Evolutionary conservation across 352 stramenopile genomes (phyloP).

Genomic region (Phytopythium chamaehyphon): DNA sequence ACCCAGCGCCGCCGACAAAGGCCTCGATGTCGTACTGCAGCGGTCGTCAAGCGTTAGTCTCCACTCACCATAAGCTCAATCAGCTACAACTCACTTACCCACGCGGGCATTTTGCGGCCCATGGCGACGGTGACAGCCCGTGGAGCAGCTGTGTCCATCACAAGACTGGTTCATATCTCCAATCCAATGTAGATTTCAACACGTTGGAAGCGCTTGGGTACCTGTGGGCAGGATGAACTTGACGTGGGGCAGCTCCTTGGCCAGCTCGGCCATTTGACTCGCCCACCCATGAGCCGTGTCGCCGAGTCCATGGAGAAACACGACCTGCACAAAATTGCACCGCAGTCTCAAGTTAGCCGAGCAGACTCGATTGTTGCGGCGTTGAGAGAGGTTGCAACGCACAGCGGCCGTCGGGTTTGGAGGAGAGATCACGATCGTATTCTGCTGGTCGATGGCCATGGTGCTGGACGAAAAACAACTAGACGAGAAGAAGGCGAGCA

Average conservation of each 20-base stretch:
- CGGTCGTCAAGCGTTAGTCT: background rate
- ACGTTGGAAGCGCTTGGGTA: constrained; percentile 8
- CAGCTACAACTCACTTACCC: constrained; percentile 35
- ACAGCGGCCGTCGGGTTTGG: constrained; percentile 29
- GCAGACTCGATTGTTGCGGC: no score
- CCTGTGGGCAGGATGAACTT: constrained; percentile 78
- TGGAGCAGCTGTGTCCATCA: constrained; percentile 42
- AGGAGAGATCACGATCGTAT: constrained; percentile 30
- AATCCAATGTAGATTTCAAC: background rate
- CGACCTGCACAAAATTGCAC: constrained; percentile 21
- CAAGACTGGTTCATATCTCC: background rate
- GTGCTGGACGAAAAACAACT: constrained; percentile 8
- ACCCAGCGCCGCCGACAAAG: constrained; percentile 87
- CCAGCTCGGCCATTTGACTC: constrained; percentile 53
- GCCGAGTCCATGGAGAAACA: constrained; percentile 90
- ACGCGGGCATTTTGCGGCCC: constrained; percentile 89
- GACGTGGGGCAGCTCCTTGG: constrained; percentile 56
- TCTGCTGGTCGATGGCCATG: constrained; percentile 27
- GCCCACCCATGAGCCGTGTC: constrained; percentile 89
- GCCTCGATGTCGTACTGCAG: constrained; percentile 90
- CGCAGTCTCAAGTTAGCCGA: no score
- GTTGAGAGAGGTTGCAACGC: background rate
- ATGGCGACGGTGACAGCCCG: constrained; percentile 92
- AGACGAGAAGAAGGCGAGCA: background rate
- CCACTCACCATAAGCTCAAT: background rate